Evolutionary conservation across 169 alveolate species (phyloP), one percentile per base, ranked within the genome.

Genomic region (Plasmodium malariae): DNA sequence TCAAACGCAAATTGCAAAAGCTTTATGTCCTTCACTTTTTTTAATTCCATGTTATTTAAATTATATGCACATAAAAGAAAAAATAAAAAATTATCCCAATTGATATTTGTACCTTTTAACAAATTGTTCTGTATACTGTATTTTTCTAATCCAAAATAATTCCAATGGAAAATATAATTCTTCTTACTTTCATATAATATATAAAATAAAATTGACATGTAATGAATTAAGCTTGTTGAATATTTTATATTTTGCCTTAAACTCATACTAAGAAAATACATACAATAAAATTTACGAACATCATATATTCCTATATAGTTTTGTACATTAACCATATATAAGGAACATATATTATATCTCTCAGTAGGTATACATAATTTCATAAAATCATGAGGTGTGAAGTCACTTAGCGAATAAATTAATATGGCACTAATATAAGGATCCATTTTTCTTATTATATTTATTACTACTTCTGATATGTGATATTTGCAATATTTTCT

Each of bases 261-360:
- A 54, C 83, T 86, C 67, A 71, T 55, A 70, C 37, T 59, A 14
- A 86, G 69, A 68, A 86, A 70, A 63, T 86, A 86, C 72, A 86
- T 86, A 63, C 92, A 86, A 71, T 86, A 86, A 71, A 48, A 86
- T 49, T 86, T 86, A 30, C 92, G 74, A 70, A 86, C 65, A 49
- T 86, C 49, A 32, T 86, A 86, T 19, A 86, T 70, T n/a, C 92
- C 92, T 45, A 86, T 48, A 86, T 86, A 86, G 51, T 86, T 86
- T 34, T 86, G 92, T 55, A 86, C 21, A 86, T 86, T 86, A 59
- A 86, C 48, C n/a, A 86, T 86, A 51, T 69, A 86, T 60, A 86
- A 49, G 12, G 92, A 86, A 32, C 74, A 68, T 32, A 86, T 36
- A 54, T 86, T 55, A 48, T 65, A 86, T 62, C 69, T 54, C 26